Conservation (phyloP, 192 early-diverging fungal species). For the Lobosporangium transversale region DNA sequence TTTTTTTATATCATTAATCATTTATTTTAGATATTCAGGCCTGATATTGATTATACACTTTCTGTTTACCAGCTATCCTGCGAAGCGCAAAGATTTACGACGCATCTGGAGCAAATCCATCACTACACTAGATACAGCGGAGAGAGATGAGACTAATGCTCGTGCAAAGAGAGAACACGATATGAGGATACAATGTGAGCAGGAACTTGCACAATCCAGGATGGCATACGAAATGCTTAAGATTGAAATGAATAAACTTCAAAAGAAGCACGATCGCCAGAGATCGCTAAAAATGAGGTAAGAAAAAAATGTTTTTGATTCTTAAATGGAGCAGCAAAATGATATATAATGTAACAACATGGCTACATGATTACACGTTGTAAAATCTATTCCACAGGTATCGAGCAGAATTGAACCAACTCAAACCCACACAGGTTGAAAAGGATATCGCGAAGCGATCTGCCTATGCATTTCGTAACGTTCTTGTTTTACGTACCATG, state of each 20-base stretch:
- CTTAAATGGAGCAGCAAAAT: not conserved
- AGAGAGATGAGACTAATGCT: constrained; percentile 25
- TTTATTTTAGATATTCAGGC: too few relatives aligned
- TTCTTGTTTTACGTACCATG: not conserved
- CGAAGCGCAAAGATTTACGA: constrained; percentile 41
- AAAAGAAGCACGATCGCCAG: constrained; percentile 32
- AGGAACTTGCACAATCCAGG: constrained; percentile 22
- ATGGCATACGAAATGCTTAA: constrained; percentile 46
- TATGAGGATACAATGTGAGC: constrained; percentile 10
- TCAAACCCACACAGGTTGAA: constrained; percentile 3
- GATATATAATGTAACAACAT: too few relatives aligned
- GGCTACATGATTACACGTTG: too few relatives aligned
- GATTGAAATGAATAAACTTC: constrained; percentile 27
- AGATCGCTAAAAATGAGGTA: constrained; percentile 31
- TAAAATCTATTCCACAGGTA: too few relatives aligned
- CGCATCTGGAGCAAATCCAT: constrained; percentile 50
- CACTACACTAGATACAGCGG: constrained; percentile 35
- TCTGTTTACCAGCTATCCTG: constrained; percentile 3
- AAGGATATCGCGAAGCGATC: constrained; percentile 1
- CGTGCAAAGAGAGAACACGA: constrained; percentile 29
- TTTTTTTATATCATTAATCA: too few relatives aligned
- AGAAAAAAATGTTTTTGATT: not conserved
- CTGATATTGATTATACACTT: not conserved
- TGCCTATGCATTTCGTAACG: constrained; percentile 3
- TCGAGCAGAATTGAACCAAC: constrained; percentile 2